phyloP scores from a whole-genome alignment of 192 early-diverging fungal genomes.

The Coemansia sp. region DNA sequence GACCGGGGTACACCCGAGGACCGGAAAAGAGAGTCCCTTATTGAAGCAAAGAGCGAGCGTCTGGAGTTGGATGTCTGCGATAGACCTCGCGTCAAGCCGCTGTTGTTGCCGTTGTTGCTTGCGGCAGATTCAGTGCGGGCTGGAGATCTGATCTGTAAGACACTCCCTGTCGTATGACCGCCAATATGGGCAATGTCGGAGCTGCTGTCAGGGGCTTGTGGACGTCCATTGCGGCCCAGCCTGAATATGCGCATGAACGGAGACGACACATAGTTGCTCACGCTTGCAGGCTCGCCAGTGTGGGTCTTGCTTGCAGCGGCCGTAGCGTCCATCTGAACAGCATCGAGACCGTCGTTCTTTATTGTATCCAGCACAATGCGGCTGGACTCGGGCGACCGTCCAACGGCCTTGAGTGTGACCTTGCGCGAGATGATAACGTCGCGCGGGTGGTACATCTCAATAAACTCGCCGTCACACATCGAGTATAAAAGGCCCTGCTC shows the following conservation, averaged over 20 bases:
- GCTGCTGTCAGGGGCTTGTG: not conserved
- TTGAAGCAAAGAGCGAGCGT: constrained; percentile 16
- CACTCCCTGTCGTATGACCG: constrained; percentile 8
- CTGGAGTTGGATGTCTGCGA: constrained; percentile 12
- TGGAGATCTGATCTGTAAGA: constrained; percentile 14
- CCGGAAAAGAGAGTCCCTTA: constrained; percentile 27
- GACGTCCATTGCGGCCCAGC: constrained; percentile 14
- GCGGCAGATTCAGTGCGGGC: not conserved
- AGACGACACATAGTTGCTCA: constrained; percentile 44
- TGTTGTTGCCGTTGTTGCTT: not conserved
- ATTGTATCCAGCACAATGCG: constrained; percentile 62
- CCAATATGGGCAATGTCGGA: not conserved
- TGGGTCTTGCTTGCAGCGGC: constrained; percentile 37
- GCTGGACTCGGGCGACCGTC: constrained; percentile 53
- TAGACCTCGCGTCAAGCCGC: not conserved
- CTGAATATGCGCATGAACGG: constrained; percentile 53
- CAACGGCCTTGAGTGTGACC: constrained; percentile 67
- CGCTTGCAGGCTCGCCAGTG: constrained; percentile 17
- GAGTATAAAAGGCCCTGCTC: constrained; percentile 59
- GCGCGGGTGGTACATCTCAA: constrained; percentile 63
- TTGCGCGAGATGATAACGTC: constrained; percentile 61
- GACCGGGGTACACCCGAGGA: not conserved
- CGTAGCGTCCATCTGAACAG: constrained; percentile 53
- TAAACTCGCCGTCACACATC: constrained; percentile 82
- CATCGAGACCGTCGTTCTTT: constrained; percentile 50